phyloP scores from a whole-genome alignment of 306 rosid species.

The Acacia melanoxylon region DNA sequence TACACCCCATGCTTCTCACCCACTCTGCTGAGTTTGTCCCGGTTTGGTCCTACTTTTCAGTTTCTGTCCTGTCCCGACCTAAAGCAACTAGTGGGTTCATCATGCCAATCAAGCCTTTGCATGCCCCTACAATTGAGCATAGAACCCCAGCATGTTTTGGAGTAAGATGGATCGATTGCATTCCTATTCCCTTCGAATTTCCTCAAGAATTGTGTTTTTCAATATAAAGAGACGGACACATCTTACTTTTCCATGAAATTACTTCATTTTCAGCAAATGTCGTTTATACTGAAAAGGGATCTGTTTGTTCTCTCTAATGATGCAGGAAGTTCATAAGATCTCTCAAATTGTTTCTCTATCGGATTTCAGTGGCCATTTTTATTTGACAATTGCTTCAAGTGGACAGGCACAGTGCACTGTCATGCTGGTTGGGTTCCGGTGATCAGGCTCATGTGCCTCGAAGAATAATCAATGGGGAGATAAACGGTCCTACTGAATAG shows the following conservation, averaged over 20 bases:
- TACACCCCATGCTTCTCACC: neutral
- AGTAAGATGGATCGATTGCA: neutral
- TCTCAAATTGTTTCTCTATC: slow-evolving; percentile 30
- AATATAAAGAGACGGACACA: neutral
- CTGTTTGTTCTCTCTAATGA: slow-evolving; percentile 18
- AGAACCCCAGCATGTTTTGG: neutral
- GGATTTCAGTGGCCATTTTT: slow-evolving; percentile 28
- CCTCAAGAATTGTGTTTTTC: neutral
- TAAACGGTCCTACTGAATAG: neutral
- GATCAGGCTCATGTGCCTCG: slow-evolving; percentile 25
- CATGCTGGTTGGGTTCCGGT: slow-evolving; percentile 10
- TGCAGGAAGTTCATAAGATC: slow-evolving; percentile 40
- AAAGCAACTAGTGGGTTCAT: neutral
- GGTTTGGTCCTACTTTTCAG: neutral
- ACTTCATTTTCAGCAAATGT: neutral
- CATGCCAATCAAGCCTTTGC: neutral
- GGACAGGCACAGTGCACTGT: slow-evolving; percentile 23
- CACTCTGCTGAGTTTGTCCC: neutral
- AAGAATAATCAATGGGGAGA: slow-evolving; percentile 19
- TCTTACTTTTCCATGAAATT: neutral
- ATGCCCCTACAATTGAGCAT: neutral
- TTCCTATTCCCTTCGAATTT: neutral
- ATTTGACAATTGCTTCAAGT: slow-evolving; percentile 29
- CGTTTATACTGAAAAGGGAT: neutral
- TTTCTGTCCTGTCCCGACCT: neutral